Percentiles rank a stretch among this genome's conserved stretches.
These are phyloP conservation scores for Globisporangium cystogenes DNA, from an alignment of 352 stramenopile species.

Conservation along the genomic window DNA sequence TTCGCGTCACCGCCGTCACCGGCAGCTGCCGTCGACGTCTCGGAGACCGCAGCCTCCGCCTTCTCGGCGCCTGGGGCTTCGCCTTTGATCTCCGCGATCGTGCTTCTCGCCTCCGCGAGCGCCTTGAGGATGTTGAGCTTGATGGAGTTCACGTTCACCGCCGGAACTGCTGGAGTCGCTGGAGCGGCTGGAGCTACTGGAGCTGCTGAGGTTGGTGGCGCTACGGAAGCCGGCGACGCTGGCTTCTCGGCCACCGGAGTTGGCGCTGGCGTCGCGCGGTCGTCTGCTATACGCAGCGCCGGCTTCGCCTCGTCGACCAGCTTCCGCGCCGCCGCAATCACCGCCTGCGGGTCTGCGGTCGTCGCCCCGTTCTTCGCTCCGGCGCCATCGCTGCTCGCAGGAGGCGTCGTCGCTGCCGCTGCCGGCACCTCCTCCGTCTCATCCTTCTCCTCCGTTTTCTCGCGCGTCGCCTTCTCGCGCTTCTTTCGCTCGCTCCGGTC, in stretches of 20 bases:
- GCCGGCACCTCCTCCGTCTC: neutral
- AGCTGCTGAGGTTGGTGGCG: neutral
- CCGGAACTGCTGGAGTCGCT: constrained; percentile 4
- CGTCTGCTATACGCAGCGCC: neutral
- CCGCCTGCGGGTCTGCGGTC: neutral
- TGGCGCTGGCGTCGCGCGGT: neutral
- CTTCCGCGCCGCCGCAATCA: constrained; percentile 5
- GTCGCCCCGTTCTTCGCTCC: neutral
- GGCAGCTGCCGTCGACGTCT: constrained; percentile 1
- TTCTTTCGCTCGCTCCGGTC: neutral
- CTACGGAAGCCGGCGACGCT: neutral
- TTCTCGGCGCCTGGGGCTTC: constrained; percentile 2
- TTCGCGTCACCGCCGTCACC: no score
- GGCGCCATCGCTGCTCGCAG: neutral
- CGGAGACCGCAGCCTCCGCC: neutral
- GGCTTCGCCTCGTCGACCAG: constrained; percentile 12
- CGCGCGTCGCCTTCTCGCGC: neutral
- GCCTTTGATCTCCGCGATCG: constrained; percentile 63
- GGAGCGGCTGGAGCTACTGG: neutral
- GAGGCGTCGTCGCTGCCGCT: no score
- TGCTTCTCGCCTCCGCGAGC: constrained; percentile 62
- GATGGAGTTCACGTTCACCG: constrained; percentile 65
- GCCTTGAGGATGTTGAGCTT: constrained; percentile 81
- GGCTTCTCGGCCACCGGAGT: no score
- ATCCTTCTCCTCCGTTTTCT: neutral